Percentiles rank a stretch among this genome's conserved stretches.
Conservation (phyloP, 116 monocot species). For the Iris pallida region DNA sequence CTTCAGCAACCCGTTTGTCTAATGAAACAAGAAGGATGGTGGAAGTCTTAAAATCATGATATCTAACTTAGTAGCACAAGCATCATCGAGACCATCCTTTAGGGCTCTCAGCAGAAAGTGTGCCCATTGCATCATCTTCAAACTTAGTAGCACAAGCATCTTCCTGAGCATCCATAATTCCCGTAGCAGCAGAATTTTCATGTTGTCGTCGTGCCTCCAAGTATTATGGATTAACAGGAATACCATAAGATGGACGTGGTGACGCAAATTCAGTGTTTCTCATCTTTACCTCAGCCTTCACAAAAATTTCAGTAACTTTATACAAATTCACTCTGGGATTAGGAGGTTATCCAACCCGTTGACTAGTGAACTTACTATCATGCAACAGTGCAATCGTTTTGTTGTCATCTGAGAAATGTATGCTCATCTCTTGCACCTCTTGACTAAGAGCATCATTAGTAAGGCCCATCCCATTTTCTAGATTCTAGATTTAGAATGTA, state of each 20-base stretch:
- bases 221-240: constrained; percentile 94
- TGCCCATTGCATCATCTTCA: constrained; percentile 14
- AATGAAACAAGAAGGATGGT: no score
- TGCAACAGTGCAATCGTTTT: constrained; percentile 5
- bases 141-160: not conserved
- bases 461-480: no score
- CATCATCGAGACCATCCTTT: constrained; percentile 22
- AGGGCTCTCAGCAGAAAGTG: constrained; percentile 10
- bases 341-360: constrained; percentile 16
- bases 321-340: constrained; percentile 2
- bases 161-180: not conserved
- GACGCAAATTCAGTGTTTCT: constrained; percentile 48
- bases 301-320: constrained; percentile 3
- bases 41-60: no score
- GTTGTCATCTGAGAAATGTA: constrained; percentile 12
- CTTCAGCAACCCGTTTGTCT: no score
- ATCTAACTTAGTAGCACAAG: no score
- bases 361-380: constrained; percentile 26
- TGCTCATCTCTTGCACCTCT: constrained; percentile 9
- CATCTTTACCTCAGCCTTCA: constrained; percentile 10
- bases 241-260: constrained; percentile 63
- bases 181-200: constrained; percentile 29
- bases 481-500: no score
- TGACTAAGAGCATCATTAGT: no score
- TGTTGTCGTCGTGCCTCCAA: constrained; percentile 58